Evolutionary conservation across 495 filamentous ascomycete genomes (phyloP).

Genomic region (Collariella sp.): DNA sequence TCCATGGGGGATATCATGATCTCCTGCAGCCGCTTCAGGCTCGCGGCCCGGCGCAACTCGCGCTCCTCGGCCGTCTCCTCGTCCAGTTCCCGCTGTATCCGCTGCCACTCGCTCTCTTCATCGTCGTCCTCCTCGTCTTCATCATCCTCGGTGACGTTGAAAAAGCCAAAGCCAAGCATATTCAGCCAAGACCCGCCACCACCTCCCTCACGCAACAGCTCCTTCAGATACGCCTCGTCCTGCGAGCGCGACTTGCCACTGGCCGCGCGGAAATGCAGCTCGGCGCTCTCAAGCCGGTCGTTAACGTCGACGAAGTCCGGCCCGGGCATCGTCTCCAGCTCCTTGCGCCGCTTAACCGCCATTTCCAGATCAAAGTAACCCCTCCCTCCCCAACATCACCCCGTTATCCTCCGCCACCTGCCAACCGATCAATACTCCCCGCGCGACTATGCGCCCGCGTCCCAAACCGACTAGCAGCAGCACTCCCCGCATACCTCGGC

Average conservation of each 20-base stretch:
- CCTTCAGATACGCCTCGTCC: constrained; percentile 49
- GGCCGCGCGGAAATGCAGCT: constrained; percentile 25
- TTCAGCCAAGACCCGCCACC: constrained; percentile 67
- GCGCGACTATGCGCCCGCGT: constrained; percentile 40
- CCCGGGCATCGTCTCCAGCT: constrained; percentile 36
- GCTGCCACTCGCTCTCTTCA: constrained; percentile 30
- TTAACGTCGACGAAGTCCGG: constrained; percentile 55
- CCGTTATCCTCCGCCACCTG: constrained; percentile 15
- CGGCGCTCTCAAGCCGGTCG: constrained; percentile 37
- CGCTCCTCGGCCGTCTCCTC: constrained; percentile 33
- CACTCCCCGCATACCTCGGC: constrained; percentile 23
- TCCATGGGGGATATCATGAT: constrained; percentile 9
- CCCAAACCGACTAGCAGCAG: constrained; percentile 36
- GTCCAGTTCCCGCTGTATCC: constrained; percentile 25
- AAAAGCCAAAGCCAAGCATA: constrained; percentile 65
- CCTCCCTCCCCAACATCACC: neutral
- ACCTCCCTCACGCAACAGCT: constrained; percentile 49
- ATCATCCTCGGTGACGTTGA: constrained; percentile 50
- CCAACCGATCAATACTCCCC: constrained; percentile 32
- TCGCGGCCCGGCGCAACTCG: constrained; percentile 17
- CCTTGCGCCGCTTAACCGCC: constrained; percentile 8
- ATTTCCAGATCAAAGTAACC: neutral
- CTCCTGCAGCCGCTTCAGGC: constrained; percentile 11
- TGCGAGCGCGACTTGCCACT: constrained; percentile 19
- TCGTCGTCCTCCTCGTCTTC: constrained; percentile 39